Conservation (phyloP, 2,329 filamentous ascomycete species). For the Fusarium bulbicola region DNA sequence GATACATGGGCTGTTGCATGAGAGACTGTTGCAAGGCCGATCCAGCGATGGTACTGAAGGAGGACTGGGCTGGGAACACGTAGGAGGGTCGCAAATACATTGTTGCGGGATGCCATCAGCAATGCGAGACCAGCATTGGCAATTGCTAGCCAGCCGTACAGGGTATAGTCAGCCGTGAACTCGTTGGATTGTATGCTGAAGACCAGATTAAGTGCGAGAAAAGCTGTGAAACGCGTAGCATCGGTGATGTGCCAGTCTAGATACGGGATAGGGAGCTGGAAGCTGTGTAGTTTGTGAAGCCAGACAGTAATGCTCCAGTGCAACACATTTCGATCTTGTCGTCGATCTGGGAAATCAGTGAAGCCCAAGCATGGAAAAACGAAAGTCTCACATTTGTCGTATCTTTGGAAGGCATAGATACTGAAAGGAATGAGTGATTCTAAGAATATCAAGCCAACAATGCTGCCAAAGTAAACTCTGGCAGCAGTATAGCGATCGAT, state of each 20-base stretch:
- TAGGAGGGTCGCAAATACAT: background rate
- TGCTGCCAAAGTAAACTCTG: background rate
- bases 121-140: background rate
- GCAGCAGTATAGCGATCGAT: background rate
- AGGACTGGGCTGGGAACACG: background rate
- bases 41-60: background rate
- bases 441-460: background rate
- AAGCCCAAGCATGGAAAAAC: rapidly evolving
- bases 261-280: background rate
- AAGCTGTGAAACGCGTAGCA: background rate
- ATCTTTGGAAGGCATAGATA: background rate
- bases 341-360: background rate
- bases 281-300: background rate
- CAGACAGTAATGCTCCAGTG: background rate
- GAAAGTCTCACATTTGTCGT: background rate
- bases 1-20: background rate
- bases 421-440: background rate
- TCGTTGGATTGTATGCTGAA: background rate
- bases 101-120: background rate
- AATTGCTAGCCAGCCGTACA: background rate
- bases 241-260: background rate
- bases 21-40: background rate
- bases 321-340: background rate
- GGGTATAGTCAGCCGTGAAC: background rate
- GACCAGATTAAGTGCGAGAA: background rate